Base-by-base conservation (phyloP, 2,329 filamentous ascomycete species). In the Phyllosticta paracitricarpa region DNA sequence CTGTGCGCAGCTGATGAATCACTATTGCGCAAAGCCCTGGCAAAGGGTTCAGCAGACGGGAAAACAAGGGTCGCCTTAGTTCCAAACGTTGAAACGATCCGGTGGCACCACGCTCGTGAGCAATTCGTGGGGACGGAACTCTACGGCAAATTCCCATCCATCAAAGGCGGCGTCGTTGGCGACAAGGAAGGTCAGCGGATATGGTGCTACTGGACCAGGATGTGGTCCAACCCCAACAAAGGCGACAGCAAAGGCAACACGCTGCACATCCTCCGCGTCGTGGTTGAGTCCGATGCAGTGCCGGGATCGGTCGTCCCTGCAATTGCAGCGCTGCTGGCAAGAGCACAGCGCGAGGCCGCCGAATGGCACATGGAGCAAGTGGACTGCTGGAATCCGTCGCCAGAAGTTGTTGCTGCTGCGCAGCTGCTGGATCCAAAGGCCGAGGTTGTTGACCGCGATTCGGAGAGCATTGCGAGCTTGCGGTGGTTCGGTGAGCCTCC, bases 31-130 rank as follows among this genome's bases (percentile, higher is more conserved):
- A 70, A 73, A 12, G 77, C 78, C 9, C 76, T 91, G n/a, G 65
- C 73, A 22, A 66, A 66, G 64, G 67, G 67, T 68, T 68, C 70
- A 68, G 67, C 68, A 71, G 68, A 68, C 65, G 69, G 75, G 62
- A 77, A 79, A 65, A 81, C 78, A 14, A 57, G 55, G 28, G 81
- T 94, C 51, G 88, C 89, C 51, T 76, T 92, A 64, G 66, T 85
- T 56, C 89, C 90, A 0, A 84, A 90, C 67, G 73, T 83, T 63
- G 82, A 87, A 61, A 84, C 85, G 6, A 81, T 91, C 66, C 75
- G 81, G 63, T 95, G 90, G 90, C 87, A 93, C 72, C 84, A 90
- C 71, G 84, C 86, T 62, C 84, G 93, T 56, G 91, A 96, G 74
- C 85, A 91, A 57, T 94, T 89, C 72, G 86, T 93, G 69, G 83